A percentile compares a stretch with the other conserved stretches of the same genome.
phyloP scores from a whole-genome alignment of 768 basidiomycete genomes.

The Tremella fuciformis region DNA sequence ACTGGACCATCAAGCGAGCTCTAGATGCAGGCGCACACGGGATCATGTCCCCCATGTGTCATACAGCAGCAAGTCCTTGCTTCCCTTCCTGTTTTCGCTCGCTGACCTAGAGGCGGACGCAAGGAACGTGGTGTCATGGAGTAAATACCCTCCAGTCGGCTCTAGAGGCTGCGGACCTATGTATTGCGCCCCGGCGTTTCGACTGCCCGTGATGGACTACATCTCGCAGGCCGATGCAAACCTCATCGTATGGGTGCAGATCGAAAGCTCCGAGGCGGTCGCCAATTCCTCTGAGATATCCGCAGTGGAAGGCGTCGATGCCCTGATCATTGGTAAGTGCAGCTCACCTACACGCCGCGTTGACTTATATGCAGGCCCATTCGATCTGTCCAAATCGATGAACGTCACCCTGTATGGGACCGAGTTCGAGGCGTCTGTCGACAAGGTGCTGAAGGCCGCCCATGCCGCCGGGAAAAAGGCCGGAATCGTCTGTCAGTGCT shows the following conservation, averaged over 20 bases:
- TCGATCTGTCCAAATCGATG: constrained; percentile 35
- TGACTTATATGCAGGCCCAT: constrained; percentile 17
- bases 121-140: constrained; percentile 21
- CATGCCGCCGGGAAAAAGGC: constrained; percentile 32
- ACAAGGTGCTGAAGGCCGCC: constrained; percentile 24
- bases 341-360: too few relatives aligned
- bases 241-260: too few relatives aligned
- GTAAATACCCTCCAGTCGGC: constrained; percentile 39
- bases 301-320: constrained; percentile 32
- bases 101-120: constrained; percentile 25
- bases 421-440: constrained; percentile 37
- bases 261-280: constrained; percentile 23
- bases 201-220: too few relatives aligned
- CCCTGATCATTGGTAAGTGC: constrained; percentile 31
- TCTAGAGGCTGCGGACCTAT: constrained; percentile 37
- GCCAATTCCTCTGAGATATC: constrained; percentile 39
- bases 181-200: constrained; percentile 29
- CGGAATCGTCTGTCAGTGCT: constrained; percentile 30
- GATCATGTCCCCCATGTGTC: not conserved
- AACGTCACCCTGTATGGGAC: constrained; percentile 25
- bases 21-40: constrained; percentile 4
- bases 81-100: not conserved
- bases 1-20: not conserved
- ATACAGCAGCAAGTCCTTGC: not conserved
- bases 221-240: too few relatives aligned